Base-by-base conservation (phyloP, 352 stramenopile genomes). In the Globisporangium ultimum region DNA sequence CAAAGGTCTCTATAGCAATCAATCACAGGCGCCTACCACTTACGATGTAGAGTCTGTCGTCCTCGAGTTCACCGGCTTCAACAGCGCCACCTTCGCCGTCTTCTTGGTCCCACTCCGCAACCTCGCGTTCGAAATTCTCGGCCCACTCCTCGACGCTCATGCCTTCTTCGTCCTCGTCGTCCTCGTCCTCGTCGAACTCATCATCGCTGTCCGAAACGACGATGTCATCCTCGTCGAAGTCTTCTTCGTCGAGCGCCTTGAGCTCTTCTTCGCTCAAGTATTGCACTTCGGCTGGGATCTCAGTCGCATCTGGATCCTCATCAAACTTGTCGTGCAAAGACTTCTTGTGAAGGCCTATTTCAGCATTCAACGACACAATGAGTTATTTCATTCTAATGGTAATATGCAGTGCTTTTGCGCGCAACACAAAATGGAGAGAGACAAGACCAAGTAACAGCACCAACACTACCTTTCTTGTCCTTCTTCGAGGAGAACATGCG, bases 1-100 rank as follows among this genome's bases (percentile, higher is more conserved):
- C 28, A 36, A 36, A 36, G 28, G 3, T 10, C 28, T 11, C 34
- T 56, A n/a, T 47, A 22, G 9, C 48, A 22, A n/a, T 3, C 49
- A 20, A 22, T 32, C 7, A 22, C 20, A 36, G 17, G 34, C 17
- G 1, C 3, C 24, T 9, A 51, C 3, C n/a, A 72, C 72, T 48
- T 69, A 82, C 78, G 18, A 87, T 81, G 55, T 88, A 88, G 17
- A 90, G 72, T 48, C 78, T 75, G 60, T 90, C 80, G 48, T 90
- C 80, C 34, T 87, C 80, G 14, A 84, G 40, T 10, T 81, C 64
- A 15, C 41, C 20, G 15, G 2, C 53, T 6, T 42, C 55, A 20
- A 0, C 36, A 17, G 43, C 3, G 14, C 28, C 42, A 10, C 12
- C 53, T 21, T 61, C 66, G 17, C 55, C 67, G 21, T 76, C 68